Base-by-base conservation (phyloP, 192 early-diverging fungal genomes). In the Podila epicladia region DNA sequence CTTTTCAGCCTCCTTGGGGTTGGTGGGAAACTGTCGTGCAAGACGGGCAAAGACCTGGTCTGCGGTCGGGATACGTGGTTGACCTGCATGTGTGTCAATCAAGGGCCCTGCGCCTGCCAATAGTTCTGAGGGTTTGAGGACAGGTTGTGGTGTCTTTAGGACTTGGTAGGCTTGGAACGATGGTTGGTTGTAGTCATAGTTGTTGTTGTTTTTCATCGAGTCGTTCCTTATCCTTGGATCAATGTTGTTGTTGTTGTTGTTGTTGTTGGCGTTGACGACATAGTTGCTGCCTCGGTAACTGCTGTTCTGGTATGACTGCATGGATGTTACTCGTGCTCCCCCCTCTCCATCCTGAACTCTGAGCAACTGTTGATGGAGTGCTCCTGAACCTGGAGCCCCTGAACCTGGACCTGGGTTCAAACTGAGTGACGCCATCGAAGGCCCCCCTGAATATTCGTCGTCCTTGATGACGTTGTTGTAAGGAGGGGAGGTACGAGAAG, bases 101-200 rank as follows among this genome's bases (percentile, higher is more conserved):
- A 79, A 26, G 1, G 76, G 76, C 17, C 76, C 76, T n/a, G 76
- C 76, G 19, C 15, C 62, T 33, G 76, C 76, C 50, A 79, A 61
- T 12, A 63, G 8, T 12, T 49, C 53, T n/a, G 65, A 9, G 26
- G 76, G 64, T 38, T 77, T 75, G 28, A 19, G 15, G n/a, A 28
- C 20, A 4, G 26, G 28, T 49, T 55, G 71, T 61, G 26, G 17
- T 61, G 59, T 61, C 53, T 55, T n/a, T 26, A 19, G 53, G 4
- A 24, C 8, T 26, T 55, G 53, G 22, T 55, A 45, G 41, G 53
- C 53, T n/a, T 24, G 53, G 20, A 55, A 55, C 24, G 53, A 22
- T 24, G 53, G 53, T 55, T 55, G 20, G 53, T 55, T 55, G n/a
- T 26, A 24, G 53, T 55, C 24, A 55, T 55, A 19, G n/a, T 55